phyloP scores from a whole-genome alignment of 140 eudicot species.

The Erigeron philadelphicus region DNA sequence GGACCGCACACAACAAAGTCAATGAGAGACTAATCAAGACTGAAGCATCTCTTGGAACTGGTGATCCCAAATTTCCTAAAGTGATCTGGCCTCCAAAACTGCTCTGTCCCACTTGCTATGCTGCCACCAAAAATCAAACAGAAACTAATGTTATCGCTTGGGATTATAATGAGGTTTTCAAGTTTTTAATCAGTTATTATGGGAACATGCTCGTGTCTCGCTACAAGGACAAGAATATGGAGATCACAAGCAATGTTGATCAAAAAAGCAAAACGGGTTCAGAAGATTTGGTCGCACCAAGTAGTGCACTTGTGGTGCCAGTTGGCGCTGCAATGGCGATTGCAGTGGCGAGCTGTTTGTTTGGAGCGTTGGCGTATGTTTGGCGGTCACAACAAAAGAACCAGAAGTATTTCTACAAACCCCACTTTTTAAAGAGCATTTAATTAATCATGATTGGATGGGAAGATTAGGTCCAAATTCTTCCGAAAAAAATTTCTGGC shows the following conservation, averaged over 20 bases:
- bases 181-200: slow-evolving; percentile 52
- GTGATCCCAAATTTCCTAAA: slow-evolving; percentile 76
- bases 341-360: slow-evolving; percentile 82
- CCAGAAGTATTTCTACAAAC: slow-evolving; percentile 63
- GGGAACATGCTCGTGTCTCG: slow-evolving; percentile 47
- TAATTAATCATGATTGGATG: slow-evolving; percentile 26
- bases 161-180: slow-evolving; percentile 60
- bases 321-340: slow-evolving; percentile 81
- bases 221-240: slow-evolving; percentile 48
- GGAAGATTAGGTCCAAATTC: slow-evolving; percentile 8
- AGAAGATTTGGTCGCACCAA: slow-evolving; percentile 44
- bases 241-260: slow-evolving; percentile 28
- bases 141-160: slow-evolving; percentile 29
- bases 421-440: slow-evolving; percentile 53
- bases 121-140: background rate
- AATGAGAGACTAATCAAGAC: slow-evolving; percentile 61
- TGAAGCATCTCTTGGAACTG: slow-evolving; percentile 53
- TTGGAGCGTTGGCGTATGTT: slow-evolving; percentile 74
- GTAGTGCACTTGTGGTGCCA: slow-evolving; percentile 66
- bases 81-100: slow-evolving; percentile 62
- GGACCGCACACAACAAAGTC: slow-evolving; percentile 71
- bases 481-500: slow-evolving; percentile 51
- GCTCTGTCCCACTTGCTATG: slow-evolving; percentile 68
- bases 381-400: slow-evolving; percentile 91
- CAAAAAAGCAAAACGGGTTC: background rate